phyloP scores from a whole-genome alignment of 129 eudicot species.

The Deinandra increscens region DNA sequence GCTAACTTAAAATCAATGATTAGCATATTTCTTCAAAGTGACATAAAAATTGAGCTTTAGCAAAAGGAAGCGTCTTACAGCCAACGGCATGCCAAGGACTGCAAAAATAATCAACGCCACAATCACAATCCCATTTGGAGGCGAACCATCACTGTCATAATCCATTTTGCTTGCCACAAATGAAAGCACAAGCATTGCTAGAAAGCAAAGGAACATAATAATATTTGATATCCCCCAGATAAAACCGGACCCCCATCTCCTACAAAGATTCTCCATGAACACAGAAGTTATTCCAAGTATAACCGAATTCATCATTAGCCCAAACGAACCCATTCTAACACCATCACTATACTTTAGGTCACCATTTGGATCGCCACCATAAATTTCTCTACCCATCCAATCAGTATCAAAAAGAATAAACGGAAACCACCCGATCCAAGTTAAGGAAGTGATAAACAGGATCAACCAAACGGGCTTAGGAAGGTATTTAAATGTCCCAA shows the following conservation, averaged over 20 bases:
- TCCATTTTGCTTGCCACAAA: conserved; percentile 47
- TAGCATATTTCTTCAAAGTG: neutral
- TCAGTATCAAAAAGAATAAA: conserved; percentile 93
- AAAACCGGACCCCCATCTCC: conserved; percentile 85
- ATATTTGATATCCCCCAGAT: conserved; percentile 89
- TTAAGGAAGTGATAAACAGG: conserved; percentile 64
- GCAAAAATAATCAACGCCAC: conserved; percentile 70
- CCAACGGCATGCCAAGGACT: conserved; percentile 85
- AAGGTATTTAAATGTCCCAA: conserved; percentile 74
- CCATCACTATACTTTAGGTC: conserved; percentile 69
- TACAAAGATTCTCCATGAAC: conserved; percentile 80
- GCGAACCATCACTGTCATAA: conserved; percentile 42
- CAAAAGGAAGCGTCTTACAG: conserved; percentile 55
- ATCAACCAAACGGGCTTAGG: conserved; percentile 80
- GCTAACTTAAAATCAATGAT: neutral
- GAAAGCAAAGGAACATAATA: conserved; percentile 74
- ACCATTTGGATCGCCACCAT: conserved; percentile 80
- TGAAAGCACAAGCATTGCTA: conserved; percentile 78
- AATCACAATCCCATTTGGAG: conserved; percentile 71
- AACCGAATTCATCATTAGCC: conserved; percentile 88
- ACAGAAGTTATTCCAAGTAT: conserved; percentile 82
- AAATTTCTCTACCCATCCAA: conserved; percentile 99
- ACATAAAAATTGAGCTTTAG: neutral
- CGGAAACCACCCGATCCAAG: conserved; percentile 99
- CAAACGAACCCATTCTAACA: conserved; percentile 93